Evolutionary conservation across 208 protist species (phyloP).

Genomic region (Phytomonas sp.): DNA sequence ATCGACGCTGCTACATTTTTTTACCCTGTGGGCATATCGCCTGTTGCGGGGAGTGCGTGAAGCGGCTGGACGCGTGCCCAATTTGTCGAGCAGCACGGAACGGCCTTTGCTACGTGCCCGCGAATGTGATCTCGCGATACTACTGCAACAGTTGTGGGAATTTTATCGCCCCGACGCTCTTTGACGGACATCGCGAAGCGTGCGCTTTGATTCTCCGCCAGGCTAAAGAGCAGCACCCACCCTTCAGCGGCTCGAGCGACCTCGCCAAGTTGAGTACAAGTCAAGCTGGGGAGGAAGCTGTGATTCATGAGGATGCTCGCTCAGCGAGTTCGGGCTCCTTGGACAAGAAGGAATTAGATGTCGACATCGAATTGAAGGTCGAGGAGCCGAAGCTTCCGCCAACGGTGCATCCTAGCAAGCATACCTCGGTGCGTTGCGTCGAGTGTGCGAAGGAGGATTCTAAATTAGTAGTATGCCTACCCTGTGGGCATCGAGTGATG

Average conservation of each 20-base stretch:
- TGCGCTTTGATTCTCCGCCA: too few relatives aligned
- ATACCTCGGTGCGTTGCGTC: constrained; percentile 13
- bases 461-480: constrained; percentile 47
- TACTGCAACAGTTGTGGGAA: constrained; percentile 57
- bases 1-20: constrained; percentile 53
- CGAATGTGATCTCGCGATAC: constrained; percentile 39
- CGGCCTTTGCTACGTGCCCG: constrained; percentile 45
- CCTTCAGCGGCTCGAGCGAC: too few relatives aligned
- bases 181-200: constrained; percentile 80
- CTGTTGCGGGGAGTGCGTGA: constrained; percentile 57
- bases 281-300: too few relatives aligned
- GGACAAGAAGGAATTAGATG: too few relatives aligned
- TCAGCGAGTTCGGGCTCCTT: too few relatives aligned
- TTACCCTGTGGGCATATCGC: constrained; percentile 83
- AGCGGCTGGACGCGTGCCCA: constrained; percentile 49
- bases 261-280: too few relatives aligned
- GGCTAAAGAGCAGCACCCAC: too few relatives aligned
- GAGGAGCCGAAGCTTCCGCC: too few relatives aligned
- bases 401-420: neutral
- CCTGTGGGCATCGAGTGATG: constrained; percentile 79
- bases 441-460: constrained; percentile 27
- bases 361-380: neutral
- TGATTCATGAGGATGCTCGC: constrained; percentile 1
- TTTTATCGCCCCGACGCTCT: constrained; percentile 64
- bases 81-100: constrained; percentile 57